phyloP scores from a whole-genome alignment of 208 protist genomes.

The Naegleria gruberi region DNA sequence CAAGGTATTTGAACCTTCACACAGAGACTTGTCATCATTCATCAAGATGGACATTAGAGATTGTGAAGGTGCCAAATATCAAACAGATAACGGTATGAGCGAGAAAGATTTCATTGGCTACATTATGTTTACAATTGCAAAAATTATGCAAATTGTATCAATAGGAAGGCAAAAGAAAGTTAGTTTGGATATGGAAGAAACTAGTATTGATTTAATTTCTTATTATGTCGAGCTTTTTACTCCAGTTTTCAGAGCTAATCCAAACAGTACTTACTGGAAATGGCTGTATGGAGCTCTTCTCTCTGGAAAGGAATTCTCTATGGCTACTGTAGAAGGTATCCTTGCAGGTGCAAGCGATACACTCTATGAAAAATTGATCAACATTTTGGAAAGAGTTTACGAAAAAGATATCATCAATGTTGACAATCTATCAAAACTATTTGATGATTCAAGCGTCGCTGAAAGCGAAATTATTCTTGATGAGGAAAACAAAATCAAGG shows the following conservation, averaged over 20 bases:
- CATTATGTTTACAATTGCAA: background rate
- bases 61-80: background rate
- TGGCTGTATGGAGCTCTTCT: background rate
- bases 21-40: background rate
- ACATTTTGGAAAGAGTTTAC: background rate
- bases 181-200: background rate
- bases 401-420: background rate
- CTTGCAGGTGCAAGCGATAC: too few relatives aligned
- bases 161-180: background rate
- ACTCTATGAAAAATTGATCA: background rate
- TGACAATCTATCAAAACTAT: background rate
- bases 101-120: background rate
- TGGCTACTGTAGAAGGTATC: background rate
- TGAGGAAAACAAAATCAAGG: background rate
- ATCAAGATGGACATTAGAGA: background rate
- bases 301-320: background rate
- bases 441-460: background rate
- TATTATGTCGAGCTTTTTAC: background rate
- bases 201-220: background rate
- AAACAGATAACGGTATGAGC: background rate
- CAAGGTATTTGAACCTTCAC: background rate
- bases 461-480: background rate
- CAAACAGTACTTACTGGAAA: constrained; percentile 3
- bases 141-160: background rate
- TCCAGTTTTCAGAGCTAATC: background rate